Evolutionary conservation across 805 yeast genomes (phyloP).

Genomic region (Saturnispora bothae): DNA sequence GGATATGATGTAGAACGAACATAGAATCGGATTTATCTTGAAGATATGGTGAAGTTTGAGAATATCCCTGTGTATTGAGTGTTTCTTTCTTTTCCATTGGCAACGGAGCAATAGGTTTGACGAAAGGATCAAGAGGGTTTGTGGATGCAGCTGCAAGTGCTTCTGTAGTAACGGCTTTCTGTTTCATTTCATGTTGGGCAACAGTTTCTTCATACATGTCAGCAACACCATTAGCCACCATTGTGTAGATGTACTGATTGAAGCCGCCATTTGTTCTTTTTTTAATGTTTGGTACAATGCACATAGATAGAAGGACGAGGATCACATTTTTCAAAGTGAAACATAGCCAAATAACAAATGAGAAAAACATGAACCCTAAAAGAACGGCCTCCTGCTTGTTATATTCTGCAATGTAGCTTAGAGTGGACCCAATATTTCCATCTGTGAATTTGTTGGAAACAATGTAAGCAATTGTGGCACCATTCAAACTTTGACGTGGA

Average conservation of each 20-base stretch:
- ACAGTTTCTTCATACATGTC: conserved; percentile 22
- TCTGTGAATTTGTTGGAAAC: conserved; percentile 33
- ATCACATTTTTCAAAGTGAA: conserved; percentile 31
- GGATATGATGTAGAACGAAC: too few relatives aligned
- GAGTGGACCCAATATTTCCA: conserved; percentile 32
- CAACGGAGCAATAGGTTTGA: too few relatives aligned
- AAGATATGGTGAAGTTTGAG: neutral
- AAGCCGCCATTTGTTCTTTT: conserved; percentile 11
- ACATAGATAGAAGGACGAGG: conserved; percentile 16
- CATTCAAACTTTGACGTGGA: conserved; percentile 80
- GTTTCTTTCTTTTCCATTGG: neutral
- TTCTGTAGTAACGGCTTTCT: too few relatives aligned
- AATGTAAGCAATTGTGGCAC: conserved; percentile 53
- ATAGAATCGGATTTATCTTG: too few relatives aligned
- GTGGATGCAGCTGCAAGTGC: too few relatives aligned
- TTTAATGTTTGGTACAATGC: conserved; percentile 14
- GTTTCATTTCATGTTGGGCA: too few relatives aligned
- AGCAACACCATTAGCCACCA: conserved; percentile 22
- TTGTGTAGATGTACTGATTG: conserved; percentile 16
- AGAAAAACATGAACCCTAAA: conserved; percentile 62
- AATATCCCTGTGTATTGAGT: too few relatives aligned
- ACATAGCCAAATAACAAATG: conserved; percentile 63
- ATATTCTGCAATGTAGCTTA: conserved; percentile 28
- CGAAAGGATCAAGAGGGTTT: too few relatives aligned
- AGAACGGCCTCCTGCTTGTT: conserved; percentile 62